A percentile compares a stretch with the other conserved stretches of the same genome.
phyloP scores from a whole-genome alignment of 257 asterid genomes.

The Buddleja alternifolia region DNA sequence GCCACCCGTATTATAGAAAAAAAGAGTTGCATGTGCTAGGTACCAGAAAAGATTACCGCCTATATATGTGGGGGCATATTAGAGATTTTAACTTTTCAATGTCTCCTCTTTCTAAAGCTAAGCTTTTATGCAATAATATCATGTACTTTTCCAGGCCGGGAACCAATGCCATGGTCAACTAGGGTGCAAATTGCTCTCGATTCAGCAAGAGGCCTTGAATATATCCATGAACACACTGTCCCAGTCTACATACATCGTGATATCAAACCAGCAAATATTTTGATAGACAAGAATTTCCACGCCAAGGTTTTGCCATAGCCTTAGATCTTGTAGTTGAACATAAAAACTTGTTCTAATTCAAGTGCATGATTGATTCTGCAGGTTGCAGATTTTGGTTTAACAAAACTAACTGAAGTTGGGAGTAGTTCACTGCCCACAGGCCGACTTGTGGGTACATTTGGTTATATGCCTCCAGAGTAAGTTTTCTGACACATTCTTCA shows the following conservation, averaged over 20 bases:
- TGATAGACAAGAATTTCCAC: slow-evolving; percentile 83
- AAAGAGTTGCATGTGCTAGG: too few relatives aligned
- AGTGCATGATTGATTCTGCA: slow-evolving; percentile 32
- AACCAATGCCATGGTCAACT: slow-evolving; percentile 83
- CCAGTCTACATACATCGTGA: slow-evolving; percentile 96
- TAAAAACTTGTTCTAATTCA: slow-evolving; percentile 24
- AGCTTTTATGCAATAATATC: not conserved
- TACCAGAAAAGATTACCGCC: too few relatives aligned
- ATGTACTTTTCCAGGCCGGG: slow-evolving; percentile 57
- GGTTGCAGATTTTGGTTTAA: slow-evolving; percentile 97
- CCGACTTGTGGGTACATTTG: slow-evolving; percentile 94
- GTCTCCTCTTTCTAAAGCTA: too few relatives aligned
- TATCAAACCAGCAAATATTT: slow-evolving; percentile 90
- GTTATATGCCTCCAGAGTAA: slow-evolving; percentile 99
- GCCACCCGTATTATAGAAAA: too few relatives aligned
- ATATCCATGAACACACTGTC: slow-evolving; percentile 98
- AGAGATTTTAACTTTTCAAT: too few relatives aligned
- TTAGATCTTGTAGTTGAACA: slow-evolving; percentile 25
- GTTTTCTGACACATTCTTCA: slow-evolving; percentile 33
- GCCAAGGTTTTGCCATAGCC: slow-evolving; percentile 65
- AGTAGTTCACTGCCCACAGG: slow-evolving; percentile 77
- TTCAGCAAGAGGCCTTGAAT: slow-evolving; percentile 98
- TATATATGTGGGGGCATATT: too few relatives aligned
- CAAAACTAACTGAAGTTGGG: slow-evolving; percentile 93
- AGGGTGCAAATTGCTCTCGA: slow-evolving; percentile 96